Evolutionary conservation across 2,329 filamentous ascomycete genomes (phyloP).

Genomic region (Cladobotryum protrusum): DNA sequence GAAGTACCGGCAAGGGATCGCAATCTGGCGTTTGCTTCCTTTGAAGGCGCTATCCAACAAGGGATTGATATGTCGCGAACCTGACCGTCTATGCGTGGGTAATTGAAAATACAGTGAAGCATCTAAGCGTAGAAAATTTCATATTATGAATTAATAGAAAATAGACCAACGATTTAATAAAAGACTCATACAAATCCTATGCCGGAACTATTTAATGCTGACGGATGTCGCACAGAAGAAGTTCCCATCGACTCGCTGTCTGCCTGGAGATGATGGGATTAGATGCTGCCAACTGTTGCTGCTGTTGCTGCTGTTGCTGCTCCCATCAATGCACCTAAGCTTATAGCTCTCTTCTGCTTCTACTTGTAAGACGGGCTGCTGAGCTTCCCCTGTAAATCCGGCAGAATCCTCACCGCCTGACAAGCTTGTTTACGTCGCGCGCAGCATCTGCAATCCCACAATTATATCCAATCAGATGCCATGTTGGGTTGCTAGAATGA

Average conservation of each 20-base stretch:
- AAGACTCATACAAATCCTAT: not conserved
- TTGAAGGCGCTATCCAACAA: too few relatives aligned
- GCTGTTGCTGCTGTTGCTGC: too few relatives aligned
- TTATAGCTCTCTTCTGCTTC: too few relatives aligned
- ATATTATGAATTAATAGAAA: conserved; percentile 8
- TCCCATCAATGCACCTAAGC: too few relatives aligned
- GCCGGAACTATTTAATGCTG: not conserved
- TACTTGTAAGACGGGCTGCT: too few relatives aligned
- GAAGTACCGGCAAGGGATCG: not conserved
- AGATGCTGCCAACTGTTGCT: too few relatives aligned
- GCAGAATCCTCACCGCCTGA: conserved; percentile 33
- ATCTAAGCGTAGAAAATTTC: not conserved
- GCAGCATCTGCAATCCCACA: conserved; percentile 18
- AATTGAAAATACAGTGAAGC: too few relatives aligned
- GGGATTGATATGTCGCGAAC: too few relatives aligned
- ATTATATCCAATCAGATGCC: conserved; percentile 19
- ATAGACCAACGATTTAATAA: not conserved
- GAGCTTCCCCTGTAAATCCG: conserved; percentile 11
- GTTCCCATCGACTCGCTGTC: too few relatives aligned
- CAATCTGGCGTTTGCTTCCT: too few relatives aligned
- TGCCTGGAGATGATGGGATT: too few relatives aligned
- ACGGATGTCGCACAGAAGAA: not conserved
- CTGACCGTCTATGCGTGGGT: too few relatives aligned
- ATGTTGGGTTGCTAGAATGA: not conserved
- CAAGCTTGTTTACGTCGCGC: conserved; percentile 21